phyloP scores from a whole-genome alignment of 495 filamentous ascomycete genomes.

The Penicillium alfredii region DNA sequence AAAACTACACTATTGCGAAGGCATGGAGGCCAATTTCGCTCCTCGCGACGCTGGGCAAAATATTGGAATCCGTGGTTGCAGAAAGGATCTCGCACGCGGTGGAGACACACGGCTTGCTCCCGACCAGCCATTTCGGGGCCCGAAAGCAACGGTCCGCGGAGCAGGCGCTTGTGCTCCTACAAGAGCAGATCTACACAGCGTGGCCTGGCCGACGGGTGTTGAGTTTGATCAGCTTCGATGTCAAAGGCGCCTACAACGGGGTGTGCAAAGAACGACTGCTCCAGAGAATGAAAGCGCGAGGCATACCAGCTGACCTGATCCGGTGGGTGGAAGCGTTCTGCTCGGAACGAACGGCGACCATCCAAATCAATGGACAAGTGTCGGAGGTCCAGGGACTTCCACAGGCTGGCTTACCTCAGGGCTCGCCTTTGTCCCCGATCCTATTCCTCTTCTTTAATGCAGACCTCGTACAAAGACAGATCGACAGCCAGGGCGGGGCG shows the following conservation, averaged over 20 bases:
- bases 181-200: no score
- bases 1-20: constrained; percentile 18
- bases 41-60: constrained; percentile 20
- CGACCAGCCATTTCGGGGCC: no score
- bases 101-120: constrained; percentile 10
- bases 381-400: constrained; percentile 10
- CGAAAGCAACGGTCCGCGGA: constrained; percentile 11
- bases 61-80: constrained; percentile 21
- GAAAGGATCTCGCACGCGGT: constrained; percentile 16
- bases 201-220: constrained; percentile 16
- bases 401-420: constrained; percentile 15
- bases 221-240: constrained; percentile 35
- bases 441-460: constrained; percentile 28
- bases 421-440: constrained; percentile 22
- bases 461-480: constrained; percentile 22
- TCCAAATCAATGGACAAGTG: constrained; percentile 10
- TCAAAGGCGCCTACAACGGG: constrained; percentile 39
- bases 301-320: no score
- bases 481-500: constrained; percentile 12
- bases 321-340: no score
- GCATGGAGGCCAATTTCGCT: constrained; percentile 19
- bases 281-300: constrained; percentile 25
- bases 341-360: no score
- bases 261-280: constrained; percentile 30
- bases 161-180: constrained; percentile 16